Evolutionary conservation across 2,329 filamentous ascomycete genomes (phyloP).

Genomic region (Truncatella angustata): DNA sequence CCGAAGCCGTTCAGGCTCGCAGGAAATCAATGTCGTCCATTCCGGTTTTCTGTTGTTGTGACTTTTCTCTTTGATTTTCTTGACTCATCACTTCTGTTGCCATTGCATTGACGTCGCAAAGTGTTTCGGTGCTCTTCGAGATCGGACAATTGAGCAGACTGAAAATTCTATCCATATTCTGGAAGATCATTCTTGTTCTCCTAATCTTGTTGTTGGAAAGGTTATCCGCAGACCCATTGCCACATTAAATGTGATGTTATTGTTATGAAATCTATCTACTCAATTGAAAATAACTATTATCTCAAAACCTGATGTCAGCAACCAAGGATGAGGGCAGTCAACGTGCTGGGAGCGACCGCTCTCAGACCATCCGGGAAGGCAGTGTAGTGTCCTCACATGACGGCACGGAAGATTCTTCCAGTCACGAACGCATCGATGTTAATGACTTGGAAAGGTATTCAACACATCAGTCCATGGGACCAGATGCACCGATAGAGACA

Average conservation of each 20-base stretch:
- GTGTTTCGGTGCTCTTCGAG: too few relatives aligned
- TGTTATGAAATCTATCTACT: constrained; percentile 1
- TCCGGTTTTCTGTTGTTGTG: not conserved
- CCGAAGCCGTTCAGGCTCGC: not conserved
- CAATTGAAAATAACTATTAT: not conserved
- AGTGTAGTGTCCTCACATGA: constrained; percentile 8
- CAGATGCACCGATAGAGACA: constrained; percentile 28
- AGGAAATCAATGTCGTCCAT: not conserved
- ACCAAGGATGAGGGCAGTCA: not conserved
- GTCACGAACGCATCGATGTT: constrained; percentile 9
- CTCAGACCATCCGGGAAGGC: constrained; percentile 1
- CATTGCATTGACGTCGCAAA: too few relatives aligned
- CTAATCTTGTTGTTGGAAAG: not conserved
- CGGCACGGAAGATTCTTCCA: constrained; percentile 16
- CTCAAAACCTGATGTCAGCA: constrained; percentile 6
- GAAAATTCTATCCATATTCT: too few relatives aligned
- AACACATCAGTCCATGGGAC: constrained; percentile 27
- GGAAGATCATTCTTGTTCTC: too few relatives aligned
- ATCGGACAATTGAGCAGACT: too few relatives aligned
- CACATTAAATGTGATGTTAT: not conserved
- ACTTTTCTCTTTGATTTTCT: not conserved
- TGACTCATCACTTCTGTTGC: too few relatives aligned
- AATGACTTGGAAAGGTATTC: constrained; percentile 24
- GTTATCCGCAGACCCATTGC: not conserved
- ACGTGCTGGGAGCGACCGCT: constrained; percentile 1